These are phyloP conservation scores for Rhizopogon salebrosus DNA, from an alignment of 768 basidiomycete species.

Conservation along the genomic window DNA sequence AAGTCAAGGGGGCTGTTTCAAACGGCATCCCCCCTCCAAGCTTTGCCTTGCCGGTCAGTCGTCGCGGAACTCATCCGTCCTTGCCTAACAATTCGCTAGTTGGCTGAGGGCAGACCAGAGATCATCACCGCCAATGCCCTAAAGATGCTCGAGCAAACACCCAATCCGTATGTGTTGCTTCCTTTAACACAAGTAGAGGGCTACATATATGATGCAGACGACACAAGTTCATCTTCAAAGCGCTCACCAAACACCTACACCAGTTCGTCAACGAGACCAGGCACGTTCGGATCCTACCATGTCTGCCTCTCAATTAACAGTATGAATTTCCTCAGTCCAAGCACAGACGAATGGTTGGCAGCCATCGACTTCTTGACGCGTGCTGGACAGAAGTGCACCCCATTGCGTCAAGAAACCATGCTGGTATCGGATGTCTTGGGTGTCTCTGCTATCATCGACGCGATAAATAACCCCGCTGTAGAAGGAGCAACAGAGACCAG, in stretches of 20 bases:
- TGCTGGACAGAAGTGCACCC: conserved; percentile 68
- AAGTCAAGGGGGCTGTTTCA: conserved; percentile 24
- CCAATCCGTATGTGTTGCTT: conserved; percentile 31
- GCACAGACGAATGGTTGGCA: conserved; percentile 83
- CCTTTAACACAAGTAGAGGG: background rate
- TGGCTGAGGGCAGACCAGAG: conserved; percentile 44
- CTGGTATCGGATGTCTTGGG: conserved; percentile 82
- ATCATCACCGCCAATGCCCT: conserved; percentile 44
- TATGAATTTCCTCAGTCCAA: conserved; percentile 37
- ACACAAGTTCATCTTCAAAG: conserved; percentile 41
- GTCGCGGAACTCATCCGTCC: background rate
- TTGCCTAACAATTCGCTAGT: conserved; percentile 22
- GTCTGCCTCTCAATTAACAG: background rate
- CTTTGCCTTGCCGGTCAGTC: conserved; percentile 36
- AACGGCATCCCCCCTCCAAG: conserved; percentile 36
- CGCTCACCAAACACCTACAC: conserved; percentile 65
- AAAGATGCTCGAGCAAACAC: conserved; percentile 31
- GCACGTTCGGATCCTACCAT: conserved; percentile 21
- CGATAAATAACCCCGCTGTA: conserved; percentile 62
- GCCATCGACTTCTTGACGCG: conserved; percentile 75
- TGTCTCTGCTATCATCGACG: conserved; percentile 71
- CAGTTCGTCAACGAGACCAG: conserved; percentile 69
- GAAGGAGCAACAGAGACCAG: conserved; percentile 66
- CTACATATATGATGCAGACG: conserved; percentile 24
- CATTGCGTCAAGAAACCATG: conserved; percentile 74